phyloP scores from a whole-genome alignment of 2,329 filamentous ascomycete species.

The Paecilomyces dactylethromorphus region DNA sequence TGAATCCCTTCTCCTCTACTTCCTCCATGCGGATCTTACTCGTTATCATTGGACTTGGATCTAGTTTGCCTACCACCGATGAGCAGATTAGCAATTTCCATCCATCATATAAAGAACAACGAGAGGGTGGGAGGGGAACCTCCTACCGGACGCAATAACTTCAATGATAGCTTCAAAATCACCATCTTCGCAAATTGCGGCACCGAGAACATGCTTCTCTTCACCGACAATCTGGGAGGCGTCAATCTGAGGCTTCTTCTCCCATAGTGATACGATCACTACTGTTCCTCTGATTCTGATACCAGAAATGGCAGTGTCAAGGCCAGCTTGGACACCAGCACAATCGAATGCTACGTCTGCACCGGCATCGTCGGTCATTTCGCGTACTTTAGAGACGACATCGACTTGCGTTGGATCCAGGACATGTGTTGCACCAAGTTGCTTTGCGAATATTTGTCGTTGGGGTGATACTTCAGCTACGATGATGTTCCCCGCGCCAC shows the following conservation, averaged over 20 bases:
- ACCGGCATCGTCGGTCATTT: slow-evolving; percentile 42
- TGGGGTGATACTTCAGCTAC: slow-evolving; percentile 50
- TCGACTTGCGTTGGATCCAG: slow-evolving; percentile 45
- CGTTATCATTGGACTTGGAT: slow-evolving; percentile 55
- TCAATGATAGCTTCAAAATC: slow-evolving; percentile 56
- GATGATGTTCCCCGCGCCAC: slow-evolving; percentile 48
- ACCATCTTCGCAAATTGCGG: slow-evolving; percentile 42
- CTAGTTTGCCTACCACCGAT: slow-evolving; percentile 39
- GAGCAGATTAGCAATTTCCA: background rate
- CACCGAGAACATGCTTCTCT: slow-evolving; percentile 47
- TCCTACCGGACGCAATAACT: slow-evolving; percentile 31
- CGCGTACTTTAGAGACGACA: slow-evolving; percentile 39
- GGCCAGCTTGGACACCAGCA: slow-evolving; percentile 51
- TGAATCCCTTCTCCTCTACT: slow-evolving; percentile 52
- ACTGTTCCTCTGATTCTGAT: slow-evolving; percentile 51
- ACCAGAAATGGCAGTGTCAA: slow-evolving; percentile 41
- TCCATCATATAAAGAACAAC: background rate
- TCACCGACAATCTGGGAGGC: slow-evolving; percentile 47
- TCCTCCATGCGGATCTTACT: slow-evolving; percentile 51
- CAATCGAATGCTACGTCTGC: slow-evolving; percentile 57
- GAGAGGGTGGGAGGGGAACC: too few species aligned
- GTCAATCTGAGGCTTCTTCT: slow-evolving; percentile 48
- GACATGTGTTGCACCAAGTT: slow-evolving; percentile 51
- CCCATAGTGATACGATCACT: slow-evolving; percentile 59
- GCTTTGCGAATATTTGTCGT: slow-evolving; percentile 46